These are phyloP conservation scores for Dichomitus squalens DNA, from an alignment of 1,284 basidiomycete genomes.

Conservation along the genomic window DNA sequence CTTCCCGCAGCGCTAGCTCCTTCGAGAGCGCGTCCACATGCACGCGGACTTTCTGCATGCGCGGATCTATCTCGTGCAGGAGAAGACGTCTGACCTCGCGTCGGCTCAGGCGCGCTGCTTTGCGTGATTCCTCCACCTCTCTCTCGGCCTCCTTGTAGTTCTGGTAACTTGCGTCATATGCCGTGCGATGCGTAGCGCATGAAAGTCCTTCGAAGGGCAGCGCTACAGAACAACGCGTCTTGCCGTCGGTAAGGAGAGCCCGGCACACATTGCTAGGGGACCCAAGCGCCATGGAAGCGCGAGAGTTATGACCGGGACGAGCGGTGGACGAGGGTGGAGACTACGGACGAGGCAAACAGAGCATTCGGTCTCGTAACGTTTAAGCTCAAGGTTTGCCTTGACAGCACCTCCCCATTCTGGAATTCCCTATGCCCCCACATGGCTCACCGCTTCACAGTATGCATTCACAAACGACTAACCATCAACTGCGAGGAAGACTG, in stretches of 20 bases:
- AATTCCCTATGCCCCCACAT: no score
- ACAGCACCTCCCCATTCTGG: no score
- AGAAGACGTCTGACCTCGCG: background rate
- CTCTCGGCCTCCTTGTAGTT: constrained; percentile 10
- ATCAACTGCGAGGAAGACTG: no score
- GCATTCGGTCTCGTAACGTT: no score
- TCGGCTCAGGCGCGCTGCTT: background rate
- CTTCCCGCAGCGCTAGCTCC: constrained; percentile 4
- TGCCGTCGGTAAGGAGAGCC: background rate
- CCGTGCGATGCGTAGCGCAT: constrained; percentile 1
- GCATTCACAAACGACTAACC: no score
- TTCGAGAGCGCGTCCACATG: constrained; percentile 6
- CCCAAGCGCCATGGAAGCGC: background rate
- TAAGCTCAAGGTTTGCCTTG: no score
- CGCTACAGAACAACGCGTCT: background rate
- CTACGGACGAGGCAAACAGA: no score
- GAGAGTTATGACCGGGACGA: background rate
- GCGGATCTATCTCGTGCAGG: background rate
- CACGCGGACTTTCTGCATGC: background rate
- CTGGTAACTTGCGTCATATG: constrained; percentile 4
- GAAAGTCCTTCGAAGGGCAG: background rate
- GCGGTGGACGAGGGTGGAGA: background rate
- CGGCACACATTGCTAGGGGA: background rate
- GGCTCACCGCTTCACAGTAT: no score
- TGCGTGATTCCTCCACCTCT: background rate